phyloP scores from a whole-genome alignment of 352 stramenopile species.

The Phytophthora syringae region DNA sequence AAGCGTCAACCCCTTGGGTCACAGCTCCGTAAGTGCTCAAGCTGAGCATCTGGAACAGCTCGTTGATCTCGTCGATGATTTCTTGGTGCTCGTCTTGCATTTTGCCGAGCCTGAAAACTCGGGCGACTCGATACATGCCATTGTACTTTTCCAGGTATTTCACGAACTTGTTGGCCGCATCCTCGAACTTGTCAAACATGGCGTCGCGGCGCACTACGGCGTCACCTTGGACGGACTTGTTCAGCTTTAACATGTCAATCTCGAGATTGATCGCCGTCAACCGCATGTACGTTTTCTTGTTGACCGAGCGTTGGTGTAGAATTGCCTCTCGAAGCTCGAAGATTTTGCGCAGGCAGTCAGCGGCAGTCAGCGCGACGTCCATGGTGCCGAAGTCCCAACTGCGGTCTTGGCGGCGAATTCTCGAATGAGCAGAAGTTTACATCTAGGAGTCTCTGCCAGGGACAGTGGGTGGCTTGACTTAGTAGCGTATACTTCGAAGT shows the following conservation, averaged over 20 bases:
- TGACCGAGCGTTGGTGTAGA: slow-evolving; percentile 16
- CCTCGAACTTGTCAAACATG: slow-evolving; percentile 14
- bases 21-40: slow-evolving; percentile 21
- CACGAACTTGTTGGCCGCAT: slow-evolving; percentile 8
- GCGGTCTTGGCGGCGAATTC: slow-evolving; percentile 1
- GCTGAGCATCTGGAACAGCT: slow-evolving; percentile 37
- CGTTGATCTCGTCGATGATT: slow-evolving; percentile 39
- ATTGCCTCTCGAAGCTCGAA: slow-evolving; percentile 26
- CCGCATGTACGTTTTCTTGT: slow-evolving; percentile 15
- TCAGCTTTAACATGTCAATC: slow-evolving; percentile 11
- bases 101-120: slow-evolving; percentile 17
- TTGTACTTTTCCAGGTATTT: slow-evolving; percentile 27
- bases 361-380: slow-evolving; percentile 4
- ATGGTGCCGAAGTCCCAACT: background rate
- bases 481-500: no score
- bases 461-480: no score
- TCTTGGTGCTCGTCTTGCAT: slow-evolving; percentile 38
- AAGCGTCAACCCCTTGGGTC: slow-evolving; percentile 14
- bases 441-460: no score
- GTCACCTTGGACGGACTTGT: slow-evolving; percentile 12
- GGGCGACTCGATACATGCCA: slow-evolving; percentile 19
- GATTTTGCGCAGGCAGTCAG: slow-evolving; percentile 15
- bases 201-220: slow-evolving; percentile 11
- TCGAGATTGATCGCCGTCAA: slow-evolving; percentile 28
- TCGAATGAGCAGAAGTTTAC: background rate